A percentile compares a stretch with the other conserved stretches of the same genome.
phyloP scores from a whole-genome alignment of 1,284 basidiomycete genomes.

The Lignosus rhinocerotis region DNA sequence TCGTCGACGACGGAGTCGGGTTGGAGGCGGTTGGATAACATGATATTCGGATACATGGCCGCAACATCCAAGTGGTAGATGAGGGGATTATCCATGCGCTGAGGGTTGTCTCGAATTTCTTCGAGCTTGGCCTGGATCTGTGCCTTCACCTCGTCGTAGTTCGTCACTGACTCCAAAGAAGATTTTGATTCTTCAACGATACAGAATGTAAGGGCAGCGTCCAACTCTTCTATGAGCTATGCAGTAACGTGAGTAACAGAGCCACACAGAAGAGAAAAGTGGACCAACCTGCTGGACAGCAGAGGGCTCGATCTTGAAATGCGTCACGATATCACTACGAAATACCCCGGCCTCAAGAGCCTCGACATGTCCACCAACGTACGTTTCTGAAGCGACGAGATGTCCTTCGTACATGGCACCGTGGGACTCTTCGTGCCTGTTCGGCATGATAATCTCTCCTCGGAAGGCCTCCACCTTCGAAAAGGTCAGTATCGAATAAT shows the following conservation, averaged over 20 bases:
- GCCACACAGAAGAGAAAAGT: not conserved
- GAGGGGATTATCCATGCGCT: conserved; percentile 87
- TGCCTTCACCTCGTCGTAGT: conserved; percentile 92
- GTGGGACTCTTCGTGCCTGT: conserved; percentile 92
- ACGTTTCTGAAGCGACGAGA: conserved; percentile 94
- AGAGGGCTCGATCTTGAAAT: conserved; percentile 92
- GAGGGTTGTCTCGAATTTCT: conserved; percentile 88
- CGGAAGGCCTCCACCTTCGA: conserved; percentile 91
- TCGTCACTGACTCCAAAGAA: conserved; percentile 84
- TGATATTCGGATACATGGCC: conserved; percentile 99
- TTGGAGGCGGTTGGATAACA: conserved; percentile 99
- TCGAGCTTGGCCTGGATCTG: conserved; percentile 83
- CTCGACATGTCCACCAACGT: conserved; percentile 99
- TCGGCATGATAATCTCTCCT: conserved; percentile 95
- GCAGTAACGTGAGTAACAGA: not conserved
- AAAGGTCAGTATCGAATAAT: not conserved
- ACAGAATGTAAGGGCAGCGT: conserved; percentile 88
- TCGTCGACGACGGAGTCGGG: conserved; percentile 99
- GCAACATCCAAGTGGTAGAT: conserved; percentile 99
- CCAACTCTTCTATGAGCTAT: conserved; percentile 92
- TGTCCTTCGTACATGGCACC: conserved; percentile 96
- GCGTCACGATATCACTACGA: conserved; percentile 91
- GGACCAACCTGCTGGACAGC: conserved; percentile 79
- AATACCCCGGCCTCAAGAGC: conserved; percentile 99
- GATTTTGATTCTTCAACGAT: conserved; percentile 88